phyloP scores from a whole-genome alignment of 805 yeast genomes.

The Cyberlindnera meyerae region DNA sequence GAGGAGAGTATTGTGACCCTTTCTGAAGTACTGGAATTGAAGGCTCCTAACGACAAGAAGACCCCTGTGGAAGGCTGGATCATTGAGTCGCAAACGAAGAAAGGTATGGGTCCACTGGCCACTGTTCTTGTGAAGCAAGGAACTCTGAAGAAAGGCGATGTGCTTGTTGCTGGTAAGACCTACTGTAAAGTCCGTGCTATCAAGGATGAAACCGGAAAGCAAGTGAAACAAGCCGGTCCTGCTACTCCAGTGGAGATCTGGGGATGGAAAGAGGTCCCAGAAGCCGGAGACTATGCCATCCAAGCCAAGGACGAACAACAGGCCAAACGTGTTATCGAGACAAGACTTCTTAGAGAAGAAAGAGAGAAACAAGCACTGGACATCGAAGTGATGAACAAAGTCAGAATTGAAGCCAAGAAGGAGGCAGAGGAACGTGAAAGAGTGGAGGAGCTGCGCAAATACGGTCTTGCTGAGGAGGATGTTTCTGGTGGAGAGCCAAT shows the following conservation, averaged over 20 bases:
- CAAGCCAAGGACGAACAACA: constrained; percentile 69
- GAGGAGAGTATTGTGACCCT: constrained; percentile 86
- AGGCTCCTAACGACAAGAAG: constrained; percentile 45
- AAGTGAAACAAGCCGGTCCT: constrained; percentile 67
- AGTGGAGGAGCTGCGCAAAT: constrained; percentile 50
- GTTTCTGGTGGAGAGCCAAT: constrained; percentile 20
- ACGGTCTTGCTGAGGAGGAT: constrained; percentile 49
- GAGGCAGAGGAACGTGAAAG: constrained; percentile 48
- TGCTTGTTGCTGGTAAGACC: constrained; percentile 82
- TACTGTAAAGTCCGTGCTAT: constrained; percentile 81
- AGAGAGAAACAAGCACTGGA: constrained; percentile 56
- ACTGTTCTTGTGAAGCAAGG: constrained; percentile 83
- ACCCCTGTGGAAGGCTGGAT: constrained; percentile 79
- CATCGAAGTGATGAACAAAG: constrained; percentile 66
- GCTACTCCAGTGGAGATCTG: constrained; percentile 85
- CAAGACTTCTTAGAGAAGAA: constrained; percentile 56
- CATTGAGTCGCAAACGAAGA: constrained; percentile 76
- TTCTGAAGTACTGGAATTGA: constrained; percentile 77
- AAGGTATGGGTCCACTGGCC: constrained; percentile 81
- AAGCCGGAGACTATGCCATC: constrained; percentile 80
- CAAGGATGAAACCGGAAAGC: constrained; percentile 66
- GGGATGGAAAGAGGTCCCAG: constrained; percentile 94
- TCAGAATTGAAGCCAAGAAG: constrained; percentile 50
- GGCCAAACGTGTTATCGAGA: constrained; percentile 71
- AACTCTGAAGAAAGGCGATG: constrained; percentile 58